phyloP scores from a whole-genome alignment of 768 basidiomycete species.

The Naganishia friedmannii region DNA sequence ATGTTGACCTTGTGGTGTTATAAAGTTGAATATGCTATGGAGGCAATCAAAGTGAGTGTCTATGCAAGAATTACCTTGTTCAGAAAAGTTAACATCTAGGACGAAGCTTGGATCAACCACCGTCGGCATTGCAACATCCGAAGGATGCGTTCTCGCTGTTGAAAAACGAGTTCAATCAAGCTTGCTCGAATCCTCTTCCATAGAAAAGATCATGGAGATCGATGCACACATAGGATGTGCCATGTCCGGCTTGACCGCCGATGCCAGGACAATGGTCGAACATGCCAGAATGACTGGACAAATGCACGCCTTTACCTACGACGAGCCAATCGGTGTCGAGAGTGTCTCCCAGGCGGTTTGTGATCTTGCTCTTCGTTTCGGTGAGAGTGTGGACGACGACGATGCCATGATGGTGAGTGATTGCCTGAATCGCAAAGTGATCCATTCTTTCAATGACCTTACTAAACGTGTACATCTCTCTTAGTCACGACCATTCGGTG shows the following conservation, averaged over 20 bases:
- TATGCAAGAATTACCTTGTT: conserved; percentile 57
- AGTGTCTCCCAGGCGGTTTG: conserved; percentile 97
- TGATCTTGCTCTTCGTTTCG: conserved; percentile 92
- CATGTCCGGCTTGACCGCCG: conserved; percentile 91
- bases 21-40: conserved; percentile 97
- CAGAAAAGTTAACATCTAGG: conserved; percentile 17
- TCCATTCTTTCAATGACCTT: neutral
- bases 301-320: conserved; percentile 86
- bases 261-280: conserved; percentile 99
- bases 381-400: conserved; percentile 98
- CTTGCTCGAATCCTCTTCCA: conserved; percentile 86
- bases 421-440: neutral
- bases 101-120: conserved; percentile 92
- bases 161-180: conserved; percentile 99
- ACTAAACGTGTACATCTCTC: neutral
- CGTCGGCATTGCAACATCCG: conserved; percentile 84
- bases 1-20: neutral
- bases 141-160: conserved; percentile 88
- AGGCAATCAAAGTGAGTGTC: conserved; percentile 68
- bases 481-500: conserved; percentile 91
- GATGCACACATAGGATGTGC: conserved; percentile 94
- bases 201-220: conserved; percentile 99
- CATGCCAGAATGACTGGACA: conserved; percentile 90
- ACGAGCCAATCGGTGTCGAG: conserved; percentile 95
- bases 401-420: conserved; percentile 84